phyloP scores from a whole-genome alignment of 2,329 filamentous ascomycete species.

The Exophiala phaeomuriformis region DNA sequence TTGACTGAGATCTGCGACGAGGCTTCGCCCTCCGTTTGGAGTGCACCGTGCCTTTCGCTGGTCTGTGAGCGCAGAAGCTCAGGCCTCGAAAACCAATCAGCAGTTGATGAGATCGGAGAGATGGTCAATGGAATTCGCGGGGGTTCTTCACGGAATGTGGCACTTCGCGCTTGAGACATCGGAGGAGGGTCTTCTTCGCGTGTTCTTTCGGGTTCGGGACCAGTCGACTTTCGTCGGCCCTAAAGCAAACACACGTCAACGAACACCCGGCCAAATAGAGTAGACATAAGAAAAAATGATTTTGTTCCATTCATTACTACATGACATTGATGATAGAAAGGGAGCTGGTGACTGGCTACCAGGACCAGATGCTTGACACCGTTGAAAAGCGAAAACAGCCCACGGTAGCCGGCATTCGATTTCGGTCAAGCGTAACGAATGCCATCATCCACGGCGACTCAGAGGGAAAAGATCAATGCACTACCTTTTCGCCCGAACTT shows the following conservation, averaged over 20 bases:
- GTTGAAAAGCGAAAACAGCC: constrained; percentile 1
- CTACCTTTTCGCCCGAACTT: constrained; percentile 71
- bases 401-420: constrained; percentile 7
- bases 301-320: constrained; percentile 21
- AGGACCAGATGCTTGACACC: constrained; percentile 5
- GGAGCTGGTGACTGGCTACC: background rate
- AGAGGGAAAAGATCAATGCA: constrained; percentile 52
- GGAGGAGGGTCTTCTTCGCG: constrained; percentile 3
- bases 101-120: constrained; percentile 14
- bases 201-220: constrained; percentile 5
- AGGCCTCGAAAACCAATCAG: constrained; percentile 20
- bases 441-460: constrained; percentile 11
- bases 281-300: constrained; percentile 7
- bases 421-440: constrained; percentile 14
- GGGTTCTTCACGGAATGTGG: constrained; percentile 15
- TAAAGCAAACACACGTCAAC: constrained; percentile 24
- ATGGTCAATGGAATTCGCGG: constrained; percentile 19
- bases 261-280: constrained; percentile 2
- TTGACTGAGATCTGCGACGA: constrained; percentile 1
- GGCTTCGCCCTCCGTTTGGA: constrained; percentile 1
- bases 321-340: constrained; percentile 12
- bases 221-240: constrained; percentile 20
- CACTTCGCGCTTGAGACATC: constrained; percentile 11
- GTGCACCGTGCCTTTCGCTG: background rate
- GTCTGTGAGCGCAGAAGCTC: constrained; percentile 7